Base-by-base conservation (phyloP, 306 rosid genomes). In the Citrullus colocynthis region DNA sequence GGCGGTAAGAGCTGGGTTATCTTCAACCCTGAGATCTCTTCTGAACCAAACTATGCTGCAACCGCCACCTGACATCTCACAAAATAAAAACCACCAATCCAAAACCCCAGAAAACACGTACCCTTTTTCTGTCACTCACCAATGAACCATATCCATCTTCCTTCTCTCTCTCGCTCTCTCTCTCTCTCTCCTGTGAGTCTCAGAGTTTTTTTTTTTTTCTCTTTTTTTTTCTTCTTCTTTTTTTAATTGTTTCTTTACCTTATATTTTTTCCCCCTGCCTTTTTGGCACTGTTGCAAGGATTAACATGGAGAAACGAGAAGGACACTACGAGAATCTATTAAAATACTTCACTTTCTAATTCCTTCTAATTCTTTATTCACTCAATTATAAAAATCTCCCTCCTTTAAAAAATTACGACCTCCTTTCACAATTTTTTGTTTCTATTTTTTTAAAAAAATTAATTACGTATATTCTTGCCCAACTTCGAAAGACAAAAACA, bases 21-120 rank as follows among this genome's bases (percentile, higher is more conserved):
- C 99, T 73, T 92, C 99, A 2, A 96, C 79, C 80, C 99, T 92
- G 87, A 96, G 97, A 91, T 96, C 99, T 82, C 99, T 91, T 80
- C 99, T 96, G 88, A 96, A 92, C 99, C 99, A 96, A 39, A 96
- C 98, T 84, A 96, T 91, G 82, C 96, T 96, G 82, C 99, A 91
- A 30, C 99, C 97, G 44, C 97, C 96, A 70, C 93, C 85, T 83
- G 98, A 86, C 97, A 92, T 92, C 85, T 82, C 88, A 81, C 52
- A 55, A 18, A 42, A 63, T 24, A 36, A 70, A 45, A 58, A 14
- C 7, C 12, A 20, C 24, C 62, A 76, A 51, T 15, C 57, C 20
- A 82, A 32, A 9, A 60, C 81, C 70, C 84, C 78, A 42, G 55
- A 44, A 20, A 60, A 30, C 78, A 79, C 56, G 30, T 59, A n/a